Evolutionary conservation across 208 protist genomes (phyloP).

Genomic region (Trypanosoma cruzi): DNA sequence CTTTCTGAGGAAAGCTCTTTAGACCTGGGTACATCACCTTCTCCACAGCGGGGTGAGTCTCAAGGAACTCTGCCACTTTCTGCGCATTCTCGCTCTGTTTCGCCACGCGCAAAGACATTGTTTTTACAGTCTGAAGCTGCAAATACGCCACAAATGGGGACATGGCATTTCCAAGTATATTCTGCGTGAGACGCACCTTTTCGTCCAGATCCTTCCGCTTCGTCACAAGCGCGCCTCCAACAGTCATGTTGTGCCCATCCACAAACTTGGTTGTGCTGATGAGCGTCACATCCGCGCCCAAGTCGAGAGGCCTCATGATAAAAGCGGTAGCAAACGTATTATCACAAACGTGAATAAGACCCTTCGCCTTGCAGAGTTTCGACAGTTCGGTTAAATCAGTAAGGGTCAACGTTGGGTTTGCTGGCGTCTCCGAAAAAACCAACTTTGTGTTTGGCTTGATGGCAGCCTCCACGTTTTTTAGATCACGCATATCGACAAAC

Average conservation of each 20-base stretch:
- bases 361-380: slow-evolving; percentile 75
- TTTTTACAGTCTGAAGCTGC: slow-evolving; percentile 96
- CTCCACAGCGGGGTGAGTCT: slow-evolving; percentile 81
- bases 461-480: slow-evolving; percentile 80
- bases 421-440: slow-evolving; percentile 96
- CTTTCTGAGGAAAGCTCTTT: slow-evolving; percentile 93
- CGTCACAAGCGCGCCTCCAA: slow-evolving; percentile 89
- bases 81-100: slow-evolving; percentile 93
- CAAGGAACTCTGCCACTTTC: slow-evolving; percentile 89
- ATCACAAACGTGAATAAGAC: slow-evolving; percentile 94
- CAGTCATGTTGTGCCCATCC: slow-evolving; percentile 96
- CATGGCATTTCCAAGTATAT: slow-evolving; percentile 94
- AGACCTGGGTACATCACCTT: slow-evolving; percentile 94
- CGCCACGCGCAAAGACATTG: slow-evolving; percentile 93
- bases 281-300: slow-evolving; percentile 96
- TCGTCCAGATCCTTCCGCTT: slow-evolving; percentile 81
- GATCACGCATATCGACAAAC: slow-evolving; percentile 94
- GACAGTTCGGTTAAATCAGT: slow-evolving; percentile 91
- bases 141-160: slow-evolving; percentile 94
- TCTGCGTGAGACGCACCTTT: slow-evolving; percentile 93
- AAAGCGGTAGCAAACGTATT: slow-evolving; percentile 97
- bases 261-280: slow-evolving; percentile 98
- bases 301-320: slow-evolving; percentile 95
- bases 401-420: slow-evolving; percentile 95
- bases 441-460: slow-evolving; percentile 94